Conservation (phyloP, 2,329 filamentous ascomycete species). For the Fusarium humuli region DNA sequence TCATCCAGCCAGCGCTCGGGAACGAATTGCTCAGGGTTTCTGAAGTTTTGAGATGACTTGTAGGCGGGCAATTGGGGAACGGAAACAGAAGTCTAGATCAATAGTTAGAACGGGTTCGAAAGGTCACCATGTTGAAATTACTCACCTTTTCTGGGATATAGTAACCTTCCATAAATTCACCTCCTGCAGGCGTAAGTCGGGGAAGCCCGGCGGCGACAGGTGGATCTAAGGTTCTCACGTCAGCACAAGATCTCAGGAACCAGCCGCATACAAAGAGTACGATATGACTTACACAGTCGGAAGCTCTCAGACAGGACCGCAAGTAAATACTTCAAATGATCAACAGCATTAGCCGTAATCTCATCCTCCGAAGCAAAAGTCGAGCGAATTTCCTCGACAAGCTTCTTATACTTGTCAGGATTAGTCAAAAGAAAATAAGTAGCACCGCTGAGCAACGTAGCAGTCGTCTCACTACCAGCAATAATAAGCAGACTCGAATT, state of each 20-base stretch:
- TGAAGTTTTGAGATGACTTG: neutral
- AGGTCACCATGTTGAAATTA: too few relatives aligned
- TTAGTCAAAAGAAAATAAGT: neutral
- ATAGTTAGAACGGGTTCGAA: neutral
- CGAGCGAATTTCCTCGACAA: neutral
- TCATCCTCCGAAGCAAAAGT: neutral
- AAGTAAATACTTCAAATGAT: slow-evolving; percentile 3
- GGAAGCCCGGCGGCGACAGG: neutral
- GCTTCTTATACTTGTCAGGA: neutral
- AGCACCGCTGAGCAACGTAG: slow-evolving; percentile 7
- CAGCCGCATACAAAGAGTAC: fast-evolving
- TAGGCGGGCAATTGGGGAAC: slow-evolving; percentile 2
- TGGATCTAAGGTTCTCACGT: neutral
- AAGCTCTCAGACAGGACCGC: neutral
- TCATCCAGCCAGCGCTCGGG: slow-evolving; percentile 15
- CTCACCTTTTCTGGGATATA: slow-evolving; percentile 6
- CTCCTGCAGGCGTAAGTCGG: neutral
- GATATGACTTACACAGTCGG: slow-evolving; percentile 7
- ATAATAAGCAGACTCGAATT: neutral
- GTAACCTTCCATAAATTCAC: slow-evolving; percentile 10
- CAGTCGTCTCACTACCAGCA: slow-evolving; percentile 10
- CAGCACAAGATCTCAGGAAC: neutral
- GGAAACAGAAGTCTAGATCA: neutral
- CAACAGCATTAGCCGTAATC: neutral
- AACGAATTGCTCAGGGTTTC: neutral